Evolutionary conservation across 192 early-diverging fungal genomes (phyloP), one percentile per base, ranked within the genome.

Genomic region (Ramicandelaber brevisporus): DNA sequence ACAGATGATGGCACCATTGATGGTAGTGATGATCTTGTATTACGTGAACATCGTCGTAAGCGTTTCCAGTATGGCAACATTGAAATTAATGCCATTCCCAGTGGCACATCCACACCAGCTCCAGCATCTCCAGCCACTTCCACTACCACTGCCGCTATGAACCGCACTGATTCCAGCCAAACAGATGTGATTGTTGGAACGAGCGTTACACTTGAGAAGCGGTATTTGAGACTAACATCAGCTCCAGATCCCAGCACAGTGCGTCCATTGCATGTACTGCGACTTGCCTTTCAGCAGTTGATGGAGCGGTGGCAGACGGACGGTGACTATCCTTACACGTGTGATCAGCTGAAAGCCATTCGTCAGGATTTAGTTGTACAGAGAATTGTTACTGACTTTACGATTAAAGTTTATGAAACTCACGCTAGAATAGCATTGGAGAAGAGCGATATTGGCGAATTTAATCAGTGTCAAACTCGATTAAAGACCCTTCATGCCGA

Each of bases 281-380:
- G 59, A 29, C 42, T 77, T 29, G 70, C 92, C 1, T 49, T 93
- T 6, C 69, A 77, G 21, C 50, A 78, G 5, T 46, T 98, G 28
- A 67, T 62, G 44, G 21, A 37, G 17, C 76, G 73, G 42, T 98
- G 92, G 92, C 51, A 61, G 12, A 42, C 61, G 15, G 73, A 93
- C 14, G 58, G 51, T 29, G 79, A 98, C 42, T 98, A 98, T 43
- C 67, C 80, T 6, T 98, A 85, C 46, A 81, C 89, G 17, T 92
- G 88, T 47, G 82, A 90, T 41, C 92, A 98, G 45, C 77, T 98
- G 41, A 98, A 98, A 45, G 77, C 74, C 27, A 32, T 98, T 36
- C 70, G 92, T 14, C 92, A 98, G 38, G 92, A 98, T 43, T 57
- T 98, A 38, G 92, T 84, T 6, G 92, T 81, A 20, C 92, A 98